Base-by-base conservation (phyloP, 306 rosid species). In the Castanospermum australe region DNA sequence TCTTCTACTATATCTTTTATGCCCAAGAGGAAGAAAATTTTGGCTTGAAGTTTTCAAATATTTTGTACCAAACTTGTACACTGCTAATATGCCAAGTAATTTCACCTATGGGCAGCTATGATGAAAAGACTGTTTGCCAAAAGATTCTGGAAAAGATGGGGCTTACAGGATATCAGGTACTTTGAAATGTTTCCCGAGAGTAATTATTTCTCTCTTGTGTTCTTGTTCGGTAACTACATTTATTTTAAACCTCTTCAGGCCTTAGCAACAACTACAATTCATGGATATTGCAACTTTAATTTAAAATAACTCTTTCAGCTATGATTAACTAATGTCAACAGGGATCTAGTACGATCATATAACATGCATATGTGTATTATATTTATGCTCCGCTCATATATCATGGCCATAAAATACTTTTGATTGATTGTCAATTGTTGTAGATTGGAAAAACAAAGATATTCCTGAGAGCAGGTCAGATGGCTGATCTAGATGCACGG, bases 391-490 rank as follows among this genome's bases (percentile, higher is more conserved):
- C 44, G 35, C 56, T 44, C 38, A 39, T 65, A 50, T 79, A 35
- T 73, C 74, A 57, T 76, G 76, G 55, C 62, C 61, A 55, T 33
- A 81, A 71, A 38, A 51, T 69, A 75, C 81, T 54, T 78, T 71
- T 80, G 45, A 38, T 67, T 86, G 67, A 73, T 32, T 66, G 44
- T 63, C 72, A 41, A 84, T 60, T 87, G 17, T 83, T 84, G 88
- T 85, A 96, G 99, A 90, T 96, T 81, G 99, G 99, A 69, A 88
- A 88, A 88, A 93, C 99, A 78, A 96, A 96, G 87, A 80, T 96
- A 57, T 96, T 96, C 87, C 88, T 96, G 25, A 91, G 99, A 82
- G 99, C 99, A 41, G 99, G 99, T 80, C 99, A 96, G 89, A 96
- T 96, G 99, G 99, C 99, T 38, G 99, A 96, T 80, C 77, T 96